Percentiles rank a stretch among this genome's conserved stretches.
Evolutionary conservation across 1,139 yeast species (phyloP).

Genomic region (Meyerozyma sp.): DNA sequence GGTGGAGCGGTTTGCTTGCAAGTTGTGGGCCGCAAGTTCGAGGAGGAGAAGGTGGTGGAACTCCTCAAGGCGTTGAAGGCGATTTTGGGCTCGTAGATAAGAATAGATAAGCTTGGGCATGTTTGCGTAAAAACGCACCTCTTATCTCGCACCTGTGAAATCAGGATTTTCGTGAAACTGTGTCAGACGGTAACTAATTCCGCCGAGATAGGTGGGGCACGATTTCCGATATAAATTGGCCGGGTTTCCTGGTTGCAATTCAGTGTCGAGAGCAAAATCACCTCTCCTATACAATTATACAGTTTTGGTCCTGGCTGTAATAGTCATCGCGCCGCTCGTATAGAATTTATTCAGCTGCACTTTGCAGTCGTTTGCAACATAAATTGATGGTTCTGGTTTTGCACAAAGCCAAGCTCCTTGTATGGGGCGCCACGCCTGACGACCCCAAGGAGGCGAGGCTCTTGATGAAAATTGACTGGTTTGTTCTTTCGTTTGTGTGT

Average conservation of each 20-base stretch:
- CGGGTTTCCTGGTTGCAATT: constrained; percentile 10
- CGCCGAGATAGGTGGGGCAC: too few relatives aligned
- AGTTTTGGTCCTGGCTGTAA: background rate
- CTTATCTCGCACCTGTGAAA: background rate
- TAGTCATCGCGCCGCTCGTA: constrained; percentile 8
- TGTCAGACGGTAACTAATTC: too few relatives aligned
- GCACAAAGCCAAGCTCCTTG: constrained; percentile 2
- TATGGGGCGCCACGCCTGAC: constrained; percentile 37
- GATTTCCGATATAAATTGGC: too few relatives aligned
- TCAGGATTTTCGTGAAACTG: background rate
- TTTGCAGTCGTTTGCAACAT: background rate
- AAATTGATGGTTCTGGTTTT: background rate
- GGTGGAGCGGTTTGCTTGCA: constrained; percentile 68
- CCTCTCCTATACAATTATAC: background rate
- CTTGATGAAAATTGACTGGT: constrained; percentile 48
- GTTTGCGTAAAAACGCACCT: background rate
- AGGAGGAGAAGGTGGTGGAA: constrained; percentile 51
- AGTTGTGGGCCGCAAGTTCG: constrained; percentile 50
- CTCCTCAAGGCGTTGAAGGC: background rate
- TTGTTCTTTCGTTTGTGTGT: constrained; percentile 52
- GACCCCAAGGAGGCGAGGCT: constrained; percentile 36
- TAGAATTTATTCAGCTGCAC: background rate
- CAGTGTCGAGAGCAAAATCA: constrained; percentile 11
- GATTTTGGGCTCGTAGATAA: background rate
- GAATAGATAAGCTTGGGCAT: background rate